phyloP scores from a whole-genome alignment of 192 early-diverging fungal genomes.

The Polychytrium aggregatum region DNA sequence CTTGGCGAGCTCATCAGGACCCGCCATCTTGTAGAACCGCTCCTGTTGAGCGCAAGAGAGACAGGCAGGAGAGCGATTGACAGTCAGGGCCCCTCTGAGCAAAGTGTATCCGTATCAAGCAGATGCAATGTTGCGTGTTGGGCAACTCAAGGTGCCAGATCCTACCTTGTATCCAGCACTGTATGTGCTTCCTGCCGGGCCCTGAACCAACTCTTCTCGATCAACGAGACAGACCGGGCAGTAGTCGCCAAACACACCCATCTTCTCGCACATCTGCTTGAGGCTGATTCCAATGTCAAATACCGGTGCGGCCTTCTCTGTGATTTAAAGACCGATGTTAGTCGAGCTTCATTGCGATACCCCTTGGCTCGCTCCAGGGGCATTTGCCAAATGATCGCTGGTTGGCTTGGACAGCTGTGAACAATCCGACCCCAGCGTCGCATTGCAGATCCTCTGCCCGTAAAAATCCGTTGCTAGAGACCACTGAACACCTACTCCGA shows the following conservation, averaged over 20 bases:
- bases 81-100: too few species aligned
- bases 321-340: not conserved
- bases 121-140: too few species aligned
- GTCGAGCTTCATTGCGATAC: too few species aligned
- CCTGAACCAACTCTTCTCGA: conserved; percentile 18
- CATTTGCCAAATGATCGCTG: too few species aligned
- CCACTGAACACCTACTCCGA: conserved; percentile 9
- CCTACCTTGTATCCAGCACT: conserved; percentile 40
- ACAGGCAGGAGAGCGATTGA: too few species aligned
- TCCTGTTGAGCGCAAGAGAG: conserved; percentile 17
- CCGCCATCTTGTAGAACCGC: conserved; percentile 26
- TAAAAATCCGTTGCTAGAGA: not conserved
- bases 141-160: too few species aligned
- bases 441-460: too few species aligned
- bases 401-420: too few species aligned
- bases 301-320: conserved; percentile 31
- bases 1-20: conserved; percentile 10
- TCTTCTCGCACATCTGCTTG: conserved; percentile 9
- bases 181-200: conserved; percentile 12
- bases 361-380: too few species aligned
- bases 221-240: conserved; percentile 35
- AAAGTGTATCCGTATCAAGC: too few species aligned
- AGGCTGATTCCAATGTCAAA: conserved; percentile 23
- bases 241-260: conserved; percentile 32
- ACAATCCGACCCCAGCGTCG: too few species aligned